Evolutionary conservation across 1,139 yeast genomes (phyloP).

Genomic region (Spencermartinsiella ligniputridi): DNA sequence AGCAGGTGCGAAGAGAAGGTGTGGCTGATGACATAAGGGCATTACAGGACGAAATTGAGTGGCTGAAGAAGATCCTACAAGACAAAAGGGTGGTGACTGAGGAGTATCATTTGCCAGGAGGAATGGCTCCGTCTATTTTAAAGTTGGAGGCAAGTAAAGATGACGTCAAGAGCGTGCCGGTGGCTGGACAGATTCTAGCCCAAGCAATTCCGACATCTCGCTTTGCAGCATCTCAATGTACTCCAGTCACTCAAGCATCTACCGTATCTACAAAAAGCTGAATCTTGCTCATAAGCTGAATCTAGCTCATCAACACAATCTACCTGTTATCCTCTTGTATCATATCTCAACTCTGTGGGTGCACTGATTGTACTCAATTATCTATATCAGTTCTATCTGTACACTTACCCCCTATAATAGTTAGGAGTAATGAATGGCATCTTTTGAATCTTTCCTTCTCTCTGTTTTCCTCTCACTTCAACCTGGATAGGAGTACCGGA

Average conservation of each 20-base stretch:
- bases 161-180: not conserved
- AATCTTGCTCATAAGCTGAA: no score
- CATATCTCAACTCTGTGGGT: no score
- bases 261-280: no score
- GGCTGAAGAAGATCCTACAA: slow-evolving; percentile 47
- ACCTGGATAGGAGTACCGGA: slow-evolving; percentile 70
- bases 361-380: no score
- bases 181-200: not conserved
- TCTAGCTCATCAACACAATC: no score
- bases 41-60: slow-evolving; percentile 66
- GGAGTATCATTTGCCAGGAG: slow-evolving; percentile 47
- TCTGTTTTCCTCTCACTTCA: slow-evolving; percentile 76
- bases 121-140: slow-evolving; percentile 43
- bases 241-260: not conserved
- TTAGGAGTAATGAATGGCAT: slow-evolving; percentile 79
- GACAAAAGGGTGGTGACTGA: slow-evolving; percentile 43
- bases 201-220: not conserved
- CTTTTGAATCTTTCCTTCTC: slow-evolving; percentile 69
- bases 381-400: no score
- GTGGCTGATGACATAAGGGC: slow-evolving; percentile 65
- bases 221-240: not conserved
- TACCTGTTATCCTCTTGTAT: no score
- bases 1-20: slow-evolving; percentile 54
- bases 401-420: slow-evolving; percentile 50
- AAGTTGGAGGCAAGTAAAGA: slow-evolving; percentile 12